Base-by-base conservation (phyloP, 164 flowering plant genomes). In the Sedum album region DNA sequence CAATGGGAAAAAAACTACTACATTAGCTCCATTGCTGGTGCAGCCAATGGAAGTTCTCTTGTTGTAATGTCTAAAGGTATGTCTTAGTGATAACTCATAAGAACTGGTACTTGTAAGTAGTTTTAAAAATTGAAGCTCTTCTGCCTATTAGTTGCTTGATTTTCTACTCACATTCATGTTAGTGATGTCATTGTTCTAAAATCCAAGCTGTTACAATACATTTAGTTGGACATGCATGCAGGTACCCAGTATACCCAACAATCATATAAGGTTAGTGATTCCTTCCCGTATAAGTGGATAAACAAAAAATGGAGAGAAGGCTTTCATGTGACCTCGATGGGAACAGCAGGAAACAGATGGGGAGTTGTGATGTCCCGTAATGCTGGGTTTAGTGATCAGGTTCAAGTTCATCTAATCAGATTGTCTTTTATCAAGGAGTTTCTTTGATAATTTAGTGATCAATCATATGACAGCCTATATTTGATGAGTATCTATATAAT, bases 61-160 rank as follows among this genome's bases (percentile, higher is more conserved):
- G 94, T 90, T 39, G 97, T 90, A 71, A 90, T 90, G 94, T 90
- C 97, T 38, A 90, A 86, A 88, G 97, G 97, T 90, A 63, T 60
- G 80, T 63, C 41, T 68, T 17, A 64, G 6, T 39, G 1, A 39
- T 39, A n/a, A 35, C 5, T 44, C 48, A 44, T 44, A 44, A 14
- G n/a, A n/a, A n/a, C n/a, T n/a, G n/a, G 17, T 4, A 44, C 48
- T 18, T 11, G 48, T 11, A 44, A 44, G 48, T 15, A 44, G 48
- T 44, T 44, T 44, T 2, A 11, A 44, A 13, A 11, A 17, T 15
- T 44, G 17, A 44, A 44, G 18, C 14, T 11, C 4, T 17, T 44
- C 68, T 65, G 28, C 36, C 31, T 39, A 25, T 10, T 35, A 25
- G 51, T 31, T 26, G 55, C 39, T 35, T 60, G 66, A 28, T 57